Evolutionary conservation across 108 stramenopile genomes (phyloP).

Genomic region (Conticribra guillardii): DNA sequence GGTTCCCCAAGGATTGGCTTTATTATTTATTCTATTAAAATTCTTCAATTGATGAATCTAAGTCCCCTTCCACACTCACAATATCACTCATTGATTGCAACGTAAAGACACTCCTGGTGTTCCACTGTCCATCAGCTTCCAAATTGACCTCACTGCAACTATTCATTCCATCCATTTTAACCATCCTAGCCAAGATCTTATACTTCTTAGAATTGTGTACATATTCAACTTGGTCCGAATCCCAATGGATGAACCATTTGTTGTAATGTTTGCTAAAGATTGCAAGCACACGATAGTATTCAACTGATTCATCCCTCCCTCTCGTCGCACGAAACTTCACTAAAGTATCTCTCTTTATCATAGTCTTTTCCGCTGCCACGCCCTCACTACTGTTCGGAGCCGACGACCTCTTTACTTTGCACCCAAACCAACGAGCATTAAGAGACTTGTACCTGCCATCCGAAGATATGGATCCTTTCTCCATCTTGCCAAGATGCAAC

Average conservation of each 20-base stretch:
- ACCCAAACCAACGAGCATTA: constrained; percentile 18
- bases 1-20: too few species aligned
- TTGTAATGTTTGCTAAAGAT: constrained; percentile 33
- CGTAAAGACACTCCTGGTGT: constrained; percentile 1
- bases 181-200: constrained; percentile 20
- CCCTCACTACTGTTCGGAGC: not conserved
- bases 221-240: not conserved
- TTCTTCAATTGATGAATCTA: too few species aligned
- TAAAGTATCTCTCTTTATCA: constrained; percentile 16
- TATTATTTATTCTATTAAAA: too few species aligned
- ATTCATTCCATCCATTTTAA: constrained; percentile 12
- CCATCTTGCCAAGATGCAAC: constrained; percentile 16
- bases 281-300: constrained; percentile 30
- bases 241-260: constrained; percentile 25
- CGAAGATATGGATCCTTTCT: constrained; percentile 5
- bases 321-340: not conserved
- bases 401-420: too few species aligned
- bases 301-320: constrained; percentile 6
- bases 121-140: constrained; percentile 17
- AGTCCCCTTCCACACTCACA: constrained; percentile 2
- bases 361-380: not conserved
- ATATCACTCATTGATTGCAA: constrained; percentile 4
- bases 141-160: constrained; percentile 6
- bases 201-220: constrained; percentile 12
- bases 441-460: constrained; percentile 7